Percentiles rank a stretch among this genome's conserved stretches.
These are phyloP conservation scores for Fusarium secorum DNA, from an alignment of 2,329 filamentous ascomycete species.

Conservation along the genomic window DNA sequence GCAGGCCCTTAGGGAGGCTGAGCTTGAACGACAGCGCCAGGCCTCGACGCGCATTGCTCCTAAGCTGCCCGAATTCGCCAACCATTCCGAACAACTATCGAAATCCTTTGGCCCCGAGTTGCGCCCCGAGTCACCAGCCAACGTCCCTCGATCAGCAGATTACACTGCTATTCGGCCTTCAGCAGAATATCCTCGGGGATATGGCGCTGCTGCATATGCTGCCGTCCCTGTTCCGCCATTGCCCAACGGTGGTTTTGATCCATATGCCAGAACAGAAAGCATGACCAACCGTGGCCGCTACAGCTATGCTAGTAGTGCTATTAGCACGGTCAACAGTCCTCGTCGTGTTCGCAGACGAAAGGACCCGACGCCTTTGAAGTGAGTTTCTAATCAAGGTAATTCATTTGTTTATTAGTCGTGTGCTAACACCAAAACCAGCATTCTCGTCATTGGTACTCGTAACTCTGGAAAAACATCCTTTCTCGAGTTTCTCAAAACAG, in stretches of 20 bases:
- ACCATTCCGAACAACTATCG: slow-evolving; percentile 56
- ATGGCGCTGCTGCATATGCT: slow-evolving; percentile 48
- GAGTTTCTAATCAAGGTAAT: slow-evolving; percentile 54
- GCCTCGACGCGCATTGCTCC: slow-evolving; percentile 57
- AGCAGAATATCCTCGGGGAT: slow-evolving; percentile 57
- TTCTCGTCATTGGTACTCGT: slow-evolving; percentile 87
- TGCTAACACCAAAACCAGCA: slow-evolving; percentile 59
- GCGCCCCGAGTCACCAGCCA: slow-evolving; percentile 68
- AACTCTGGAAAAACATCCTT: slow-evolving; percentile 95
- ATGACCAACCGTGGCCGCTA: slow-evolving; percentile 97
- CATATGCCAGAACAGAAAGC: slow-evolving; percentile 86
- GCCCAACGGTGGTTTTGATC: slow-evolving; percentile 71
- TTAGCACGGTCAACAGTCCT: slow-evolving; percentile 92
- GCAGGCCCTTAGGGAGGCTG: slow-evolving; percentile 60
- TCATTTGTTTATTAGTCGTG: background rate
- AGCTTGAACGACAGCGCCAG: slow-evolving; percentile 61
- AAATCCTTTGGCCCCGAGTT: slow-evolving; percentile 61
- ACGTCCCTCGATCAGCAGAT: slow-evolving; percentile 59
- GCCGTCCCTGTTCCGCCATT: slow-evolving; percentile 64
- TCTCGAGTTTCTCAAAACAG: slow-evolving; percentile 90
- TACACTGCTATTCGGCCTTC: slow-evolving; percentile 56
- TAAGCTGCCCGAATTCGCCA: slow-evolving; percentile 62
- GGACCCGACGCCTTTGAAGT: slow-evolving; percentile 99
- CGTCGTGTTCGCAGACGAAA: slow-evolving; percentile 91
- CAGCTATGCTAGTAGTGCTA: slow-evolving; percentile 91